phyloP scores from a whole-genome alignment of 768 basidiomycete species.

The Tulasnella sp. region DNA sequence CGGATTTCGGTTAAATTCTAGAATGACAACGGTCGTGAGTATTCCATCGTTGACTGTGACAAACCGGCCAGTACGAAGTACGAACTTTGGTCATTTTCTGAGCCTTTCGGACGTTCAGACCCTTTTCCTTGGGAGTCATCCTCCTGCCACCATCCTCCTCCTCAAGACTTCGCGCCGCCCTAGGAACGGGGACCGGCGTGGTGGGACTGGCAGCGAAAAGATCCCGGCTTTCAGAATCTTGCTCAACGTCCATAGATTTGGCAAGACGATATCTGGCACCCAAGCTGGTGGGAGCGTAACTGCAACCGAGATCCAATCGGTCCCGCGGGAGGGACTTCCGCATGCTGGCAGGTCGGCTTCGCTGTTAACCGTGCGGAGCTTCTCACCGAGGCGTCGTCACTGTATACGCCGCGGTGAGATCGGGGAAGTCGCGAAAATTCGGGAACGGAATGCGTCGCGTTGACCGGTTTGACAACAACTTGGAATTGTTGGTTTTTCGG shows the following conservation, averaged over 20 bases:
- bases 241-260: background rate
- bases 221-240: background rate
- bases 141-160: background rate
- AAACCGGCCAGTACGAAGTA: too few species aligned
- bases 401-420: background rate
- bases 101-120: conserved; percentile 26
- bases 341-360: background rate
- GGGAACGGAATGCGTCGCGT: background rate
- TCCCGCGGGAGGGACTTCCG: background rate
- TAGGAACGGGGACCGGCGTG: background rate
- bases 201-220: background rate
- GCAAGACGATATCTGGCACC: background rate
- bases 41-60: too few species aligned
- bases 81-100: conserved; percentile 33
- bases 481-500: background rate
- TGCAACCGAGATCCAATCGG: conserved; percentile 21
- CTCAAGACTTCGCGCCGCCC: background rate
- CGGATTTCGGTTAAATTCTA: conserved; percentile 30
- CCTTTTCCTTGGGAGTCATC: conserved; percentile 28
- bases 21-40: too few species aligned
- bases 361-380: conserved; percentile 5
- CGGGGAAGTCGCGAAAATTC: background rate
- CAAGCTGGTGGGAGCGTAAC: conserved; percentile 10
- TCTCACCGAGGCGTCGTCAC: background rate
- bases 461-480: background rate